A percentile compares a stretch with the other conserved stretches of the same genome.
Conservation (phyloP, 108 stramenopile species). For the Discostella stelligeroides region DNA sequence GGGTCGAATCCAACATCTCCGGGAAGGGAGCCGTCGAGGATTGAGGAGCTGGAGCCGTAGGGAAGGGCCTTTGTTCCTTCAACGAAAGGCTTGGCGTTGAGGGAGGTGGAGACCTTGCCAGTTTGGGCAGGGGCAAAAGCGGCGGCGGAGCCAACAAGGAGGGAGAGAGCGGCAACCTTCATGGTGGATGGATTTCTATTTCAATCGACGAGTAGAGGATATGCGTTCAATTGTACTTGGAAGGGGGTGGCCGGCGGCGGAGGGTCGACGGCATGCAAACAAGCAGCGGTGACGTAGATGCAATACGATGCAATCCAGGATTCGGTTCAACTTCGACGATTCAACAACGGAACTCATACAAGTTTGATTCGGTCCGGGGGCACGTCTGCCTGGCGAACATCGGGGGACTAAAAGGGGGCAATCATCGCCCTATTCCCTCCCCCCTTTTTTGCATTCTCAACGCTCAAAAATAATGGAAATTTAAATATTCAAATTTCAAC, state of each 20-base stretch:
- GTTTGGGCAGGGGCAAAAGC: slow-evolving; percentile 54
- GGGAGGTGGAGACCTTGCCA: slow-evolving; percentile 44
- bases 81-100: slow-evolving; percentile 43
- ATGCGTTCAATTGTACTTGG: too few species aligned
- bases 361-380: not conserved
- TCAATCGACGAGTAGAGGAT: too few species aligned
- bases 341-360: not conserved
- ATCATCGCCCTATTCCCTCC: not conserved
- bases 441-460: not conserved
- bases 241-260: too few species aligned
- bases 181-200: slow-evolving; percentile 51
- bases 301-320: too few species aligned
- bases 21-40: slow-evolving; percentile 89
- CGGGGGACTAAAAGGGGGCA: not conserved
- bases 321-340: not conserved
- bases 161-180: slow-evolving; percentile 62
- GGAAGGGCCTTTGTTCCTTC: slow-evolving; percentile 80
- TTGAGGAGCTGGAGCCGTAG: slow-evolving; percentile 74
- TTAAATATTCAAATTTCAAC: not conserved
- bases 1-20: slow-evolving; percentile 98
- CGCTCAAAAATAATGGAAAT: not conserved
- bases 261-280: too few species aligned
- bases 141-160: slow-evolving; percentile 60
- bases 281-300: slow-evolving; percentile 4
- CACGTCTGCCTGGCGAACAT: slow-evolving; percentile 4